These are phyloP conservation scores for Herpetomonas muscarum DNA, from an alignment of 208 protist species.

Conservation along the genomic window DNA sequence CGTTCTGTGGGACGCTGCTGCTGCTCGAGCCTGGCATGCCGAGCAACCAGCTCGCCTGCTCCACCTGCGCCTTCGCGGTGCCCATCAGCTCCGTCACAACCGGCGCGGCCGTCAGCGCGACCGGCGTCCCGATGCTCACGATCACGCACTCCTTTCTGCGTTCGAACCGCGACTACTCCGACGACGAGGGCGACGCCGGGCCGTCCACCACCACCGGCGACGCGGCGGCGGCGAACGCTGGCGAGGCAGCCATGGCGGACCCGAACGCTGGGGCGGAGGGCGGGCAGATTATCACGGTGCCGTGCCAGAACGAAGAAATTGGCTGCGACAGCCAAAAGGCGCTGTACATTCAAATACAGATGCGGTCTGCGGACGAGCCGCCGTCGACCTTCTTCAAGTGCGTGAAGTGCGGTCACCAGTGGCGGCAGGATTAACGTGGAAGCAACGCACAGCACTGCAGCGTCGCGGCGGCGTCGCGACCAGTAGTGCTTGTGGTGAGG, in stretches of 20 bases:
- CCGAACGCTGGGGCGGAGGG: constrained; percentile 35
- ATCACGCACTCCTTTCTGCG: constrained; percentile 53
- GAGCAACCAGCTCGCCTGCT: constrained; percentile 50
- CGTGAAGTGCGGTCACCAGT: constrained; percentile 91
- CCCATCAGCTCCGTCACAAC: constrained; percentile 23
- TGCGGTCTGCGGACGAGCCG: constrained; percentile 97
- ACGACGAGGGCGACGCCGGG: too few species aligned
- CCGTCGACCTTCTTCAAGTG: constrained; percentile 97
- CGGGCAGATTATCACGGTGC: constrained; percentile 81
- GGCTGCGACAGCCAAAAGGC: constrained; percentile 82
- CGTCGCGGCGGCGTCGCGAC: too few species aligned
- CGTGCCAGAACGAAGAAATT: constrained; percentile 72
- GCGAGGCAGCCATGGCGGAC: neutral
- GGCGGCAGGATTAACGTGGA: constrained; percentile 73
- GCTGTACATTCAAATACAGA: constrained; percentile 97
- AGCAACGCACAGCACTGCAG: neutral
- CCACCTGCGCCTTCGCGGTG: constrained; percentile 70
- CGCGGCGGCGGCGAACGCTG: neutral
- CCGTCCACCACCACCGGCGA: neutral
- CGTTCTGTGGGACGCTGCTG: constrained; percentile 85
- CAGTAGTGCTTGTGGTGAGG: too few species aligned
- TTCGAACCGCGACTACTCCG: constrained; percentile 42
- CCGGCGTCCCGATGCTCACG: constrained; percentile 21
- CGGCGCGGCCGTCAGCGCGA: neutral
- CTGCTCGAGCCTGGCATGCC: constrained; percentile 38